Percentiles rank a stretch among this genome's conserved stretches.
phyloP scores from a whole-genome alignment of 2,329 filamentous ascomycete genomes.

The Zasmidium citrigriseum region DNA sequence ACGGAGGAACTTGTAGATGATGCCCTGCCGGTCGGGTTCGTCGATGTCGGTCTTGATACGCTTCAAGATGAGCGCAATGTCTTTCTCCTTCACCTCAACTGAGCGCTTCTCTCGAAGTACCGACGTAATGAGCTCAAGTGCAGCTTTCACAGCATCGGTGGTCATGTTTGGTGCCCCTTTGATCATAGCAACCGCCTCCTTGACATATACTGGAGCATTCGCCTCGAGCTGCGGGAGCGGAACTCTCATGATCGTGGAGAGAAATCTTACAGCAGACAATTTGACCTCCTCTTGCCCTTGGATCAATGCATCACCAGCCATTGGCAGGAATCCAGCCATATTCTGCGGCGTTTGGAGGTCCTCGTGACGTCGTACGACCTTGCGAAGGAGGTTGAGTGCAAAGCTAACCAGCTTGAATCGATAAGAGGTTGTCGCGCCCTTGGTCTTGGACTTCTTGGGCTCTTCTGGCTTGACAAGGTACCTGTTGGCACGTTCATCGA shows the following conservation, averaged over 20 bases:
- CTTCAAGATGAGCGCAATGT: constrained; percentile 78
- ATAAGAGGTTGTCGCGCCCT: constrained; percentile 73
- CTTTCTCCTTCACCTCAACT: constrained; percentile 74
- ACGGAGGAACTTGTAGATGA: constrained; percentile 92
- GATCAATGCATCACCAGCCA: constrained; percentile 83
- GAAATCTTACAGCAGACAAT: constrained; percentile 79
- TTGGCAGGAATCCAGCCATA: constrained; percentile 80
- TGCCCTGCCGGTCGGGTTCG: constrained; percentile 85
- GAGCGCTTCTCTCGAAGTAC: constrained; percentile 79
- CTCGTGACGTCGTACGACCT: constrained; percentile 83
- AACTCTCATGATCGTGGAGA: constrained; percentile 82
- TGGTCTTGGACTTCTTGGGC: constrained; percentile 73
- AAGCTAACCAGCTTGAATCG: constrained; percentile 87
- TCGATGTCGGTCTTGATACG: constrained; percentile 87
- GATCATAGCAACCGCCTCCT: constrained; percentile 80
- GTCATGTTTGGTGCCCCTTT: constrained; percentile 76
- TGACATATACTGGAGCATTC: constrained; percentile 74
- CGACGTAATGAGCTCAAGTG: constrained; percentile 82
- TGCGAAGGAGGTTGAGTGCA: constrained; percentile 80
- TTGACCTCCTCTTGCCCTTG: constrained; percentile 90
- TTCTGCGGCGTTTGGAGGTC: constrained; percentile 77
- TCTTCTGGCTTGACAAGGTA: constrained; percentile 79
- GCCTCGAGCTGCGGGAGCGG: constrained; percentile 71
- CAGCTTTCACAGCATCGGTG: constrained; percentile 81
- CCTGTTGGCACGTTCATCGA: constrained; percentile 23